phyloP scores from a whole-genome alignment of 2,329 filamentous ascomycete genomes.

The Akanthomyces uredinophilus region DNA sequence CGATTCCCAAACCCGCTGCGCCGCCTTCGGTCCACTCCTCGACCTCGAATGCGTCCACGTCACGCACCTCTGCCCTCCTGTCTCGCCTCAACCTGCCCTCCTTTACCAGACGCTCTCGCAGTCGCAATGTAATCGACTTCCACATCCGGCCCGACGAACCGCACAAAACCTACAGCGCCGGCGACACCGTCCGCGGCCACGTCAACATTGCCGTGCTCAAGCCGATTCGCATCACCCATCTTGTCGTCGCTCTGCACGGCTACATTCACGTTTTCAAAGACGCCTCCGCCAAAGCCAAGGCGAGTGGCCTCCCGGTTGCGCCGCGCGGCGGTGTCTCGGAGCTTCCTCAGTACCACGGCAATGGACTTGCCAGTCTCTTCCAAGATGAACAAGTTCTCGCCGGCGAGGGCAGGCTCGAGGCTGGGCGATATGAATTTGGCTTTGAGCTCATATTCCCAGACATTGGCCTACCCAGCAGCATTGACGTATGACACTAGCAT shows the following conservation, averaged over 20 bases:
- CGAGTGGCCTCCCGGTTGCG: conserved; percentile 40
- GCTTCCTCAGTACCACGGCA: conserved; percentile 59
- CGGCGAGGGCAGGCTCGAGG: conserved; percentile 68
- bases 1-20: conserved; percentile 19
- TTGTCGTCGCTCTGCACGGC: conserved; percentile 72
- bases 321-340: conserved; percentile 33
- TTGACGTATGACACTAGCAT: conserved; percentile 65
- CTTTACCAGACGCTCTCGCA: conserved; percentile 45
- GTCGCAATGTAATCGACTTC: conserved; percentile 70
- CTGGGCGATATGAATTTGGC: conserved; percentile 73
- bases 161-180: conserved; percentile 69
- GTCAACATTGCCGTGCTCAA: conserved; percentile 70
- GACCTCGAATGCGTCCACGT: conserved; percentile 20
- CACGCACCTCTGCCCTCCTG: conserved; percentile 36
- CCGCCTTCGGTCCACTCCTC: conserved; percentile 20
- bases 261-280: conserved; percentile 76
- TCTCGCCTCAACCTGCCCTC: conserved; percentile 48
- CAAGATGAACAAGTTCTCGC: conserved; percentile 77
- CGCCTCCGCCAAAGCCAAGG: conserved; percentile 51
- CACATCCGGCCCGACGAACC: conserved; percentile 73
- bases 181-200: conserved; percentile 67
- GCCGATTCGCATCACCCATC: conserved; percentile 71
- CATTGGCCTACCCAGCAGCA: conserved; percentile 76
- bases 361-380: conserved; percentile 75
- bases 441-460: conserved; percentile 68